These are phyloP conservation scores for Microsporum canis DNA, from an alignment of 2,329 filamentous ascomycete species.

Conservation along the genomic window DNA sequence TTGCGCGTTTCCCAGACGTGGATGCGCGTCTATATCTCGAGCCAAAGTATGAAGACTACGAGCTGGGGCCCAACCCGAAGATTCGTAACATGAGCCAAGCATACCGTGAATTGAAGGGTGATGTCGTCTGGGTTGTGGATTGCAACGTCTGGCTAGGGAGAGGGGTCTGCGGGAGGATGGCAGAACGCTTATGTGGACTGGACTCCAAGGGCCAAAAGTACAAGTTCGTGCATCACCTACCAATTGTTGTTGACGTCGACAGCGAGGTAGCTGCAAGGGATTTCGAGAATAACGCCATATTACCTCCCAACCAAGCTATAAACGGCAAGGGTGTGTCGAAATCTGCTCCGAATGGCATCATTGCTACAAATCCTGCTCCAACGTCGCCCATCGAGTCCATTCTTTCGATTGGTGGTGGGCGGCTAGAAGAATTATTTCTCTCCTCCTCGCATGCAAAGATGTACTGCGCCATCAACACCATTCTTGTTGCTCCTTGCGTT, in stretches of 20 bases:
- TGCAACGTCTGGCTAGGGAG: slow-evolving; percentile 88
- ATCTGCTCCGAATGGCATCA: background rate
- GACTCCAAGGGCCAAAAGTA: slow-evolving; percentile 42
- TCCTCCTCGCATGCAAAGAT: slow-evolving; percentile 91
- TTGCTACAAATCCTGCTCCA: background rate
- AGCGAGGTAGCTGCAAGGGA: slow-evolving; percentile 16
- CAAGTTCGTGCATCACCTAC: slow-evolving; percentile 93
- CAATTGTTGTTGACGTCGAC: slow-evolving; percentile 67
- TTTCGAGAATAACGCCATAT: slow-evolving; percentile 17
- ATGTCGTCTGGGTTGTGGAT: slow-evolving; percentile 89
- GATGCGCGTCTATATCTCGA: slow-evolving; percentile 69
- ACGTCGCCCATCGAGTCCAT: slow-evolving; percentile 9
- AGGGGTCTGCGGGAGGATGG: slow-evolving; percentile 74
- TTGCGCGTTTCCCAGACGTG: slow-evolving; percentile 59
- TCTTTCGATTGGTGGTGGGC: slow-evolving; percentile 53
- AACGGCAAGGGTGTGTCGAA: background rate
- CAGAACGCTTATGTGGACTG: slow-evolving; percentile 70
- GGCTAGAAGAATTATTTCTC: slow-evolving; percentile 91
- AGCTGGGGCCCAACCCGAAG: slow-evolving; percentile 92
- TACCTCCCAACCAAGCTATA: background rate
- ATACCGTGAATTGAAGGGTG: slow-evolving; percentile 76
- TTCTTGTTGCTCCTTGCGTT: slow-evolving; percentile 80
- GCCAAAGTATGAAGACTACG: slow-evolving; percentile 52
- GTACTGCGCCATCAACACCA: slow-evolving; percentile 92
- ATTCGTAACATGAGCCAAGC: slow-evolving; percentile 91